These are phyloP conservation scores for Claviceps lovelessii DNA, from an alignment of 2,329 filamentous ascomycete species.

Conservation along the genomic window DNA sequence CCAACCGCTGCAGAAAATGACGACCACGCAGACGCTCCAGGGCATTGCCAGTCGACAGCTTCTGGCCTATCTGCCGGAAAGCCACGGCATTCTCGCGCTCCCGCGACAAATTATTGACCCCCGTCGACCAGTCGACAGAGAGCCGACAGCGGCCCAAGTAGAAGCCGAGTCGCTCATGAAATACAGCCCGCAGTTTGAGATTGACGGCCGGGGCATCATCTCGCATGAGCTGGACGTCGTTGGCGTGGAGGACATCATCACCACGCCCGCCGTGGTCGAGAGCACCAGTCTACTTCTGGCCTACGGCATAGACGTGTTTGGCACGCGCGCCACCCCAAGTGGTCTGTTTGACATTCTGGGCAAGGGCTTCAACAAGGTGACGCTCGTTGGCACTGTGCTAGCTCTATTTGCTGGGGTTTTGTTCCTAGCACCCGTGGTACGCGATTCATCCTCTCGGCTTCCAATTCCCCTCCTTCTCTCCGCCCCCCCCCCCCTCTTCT, in stretches of 20 bases:
- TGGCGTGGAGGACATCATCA: conserved; percentile 58
- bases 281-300: conserved; percentile 85
- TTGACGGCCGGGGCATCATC: conserved; percentile 68
- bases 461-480: too few species aligned
- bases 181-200: conserved; percentile 65
- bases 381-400: conserved; percentile 69
- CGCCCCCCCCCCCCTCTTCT: too few species aligned
- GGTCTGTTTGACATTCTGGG: conserved; percentile 84
- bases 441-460: not conserved
- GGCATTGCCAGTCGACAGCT: conserved; percentile 78
- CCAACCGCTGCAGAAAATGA: conserved; percentile 62
- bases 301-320: conserved; percentile 79
- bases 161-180: conserved; percentile 65
- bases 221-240: conserved; percentile 72
- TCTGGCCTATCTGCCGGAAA: conserved; percentile 60
- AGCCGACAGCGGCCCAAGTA: conserved; percentile 62
- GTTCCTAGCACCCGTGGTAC: conserved; percentile 71
- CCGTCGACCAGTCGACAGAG: conserved; percentile 70
- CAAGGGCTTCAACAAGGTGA: conserved; percentile 83
- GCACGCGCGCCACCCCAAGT: conserved; percentile 73
- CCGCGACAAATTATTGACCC: conserved; percentile 70
- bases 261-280: conserved; percentile 68
- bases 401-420: conserved; percentile 65
- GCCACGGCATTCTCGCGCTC: conserved; percentile 63
- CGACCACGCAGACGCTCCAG: conserved; percentile 79